Percentiles rank a stretch among this genome's conserved stretches.
These are phyloP conservation scores for Senecio squalidus DNA, from an alignment of 140 eudicot species.

Conservation along the genomic window DNA sequence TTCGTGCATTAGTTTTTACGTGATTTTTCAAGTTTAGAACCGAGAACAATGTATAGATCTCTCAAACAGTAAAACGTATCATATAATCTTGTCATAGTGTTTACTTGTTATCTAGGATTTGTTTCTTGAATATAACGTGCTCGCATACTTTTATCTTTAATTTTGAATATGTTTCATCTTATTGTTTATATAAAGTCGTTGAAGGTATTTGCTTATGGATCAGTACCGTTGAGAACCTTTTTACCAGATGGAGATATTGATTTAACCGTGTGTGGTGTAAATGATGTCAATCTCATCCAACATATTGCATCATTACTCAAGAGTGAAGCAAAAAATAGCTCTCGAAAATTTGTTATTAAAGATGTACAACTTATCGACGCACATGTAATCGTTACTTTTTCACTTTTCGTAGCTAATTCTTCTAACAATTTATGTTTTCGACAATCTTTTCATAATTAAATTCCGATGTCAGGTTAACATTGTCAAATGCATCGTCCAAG, in stretches of 20 bases:
- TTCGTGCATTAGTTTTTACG: too few species aligned
- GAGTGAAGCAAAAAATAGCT: background rate
- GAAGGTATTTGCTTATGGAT: background rate
- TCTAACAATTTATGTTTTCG: too few species aligned
- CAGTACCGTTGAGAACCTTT: background rate
- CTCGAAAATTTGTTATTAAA: background rate
- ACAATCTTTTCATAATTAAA: too few species aligned
- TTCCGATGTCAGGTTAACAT: background rate
- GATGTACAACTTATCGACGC: background rate
- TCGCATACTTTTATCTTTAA: too few species aligned
- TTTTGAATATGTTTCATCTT: too few species aligned
- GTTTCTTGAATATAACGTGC: too few species aligned
- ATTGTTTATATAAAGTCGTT: background rate
- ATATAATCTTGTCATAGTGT: too few species aligned
- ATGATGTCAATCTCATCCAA: background rate
- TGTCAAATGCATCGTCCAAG: background rate
- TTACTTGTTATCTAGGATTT: too few species aligned
- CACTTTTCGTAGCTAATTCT: too few species aligned
- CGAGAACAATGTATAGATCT: too few species aligned
- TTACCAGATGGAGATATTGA: background rate
- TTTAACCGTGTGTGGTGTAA: background rate
- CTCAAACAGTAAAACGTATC: too few species aligned
- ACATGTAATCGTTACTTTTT: background rate
- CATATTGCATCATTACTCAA: background rate
- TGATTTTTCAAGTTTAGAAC: too few species aligned